phyloP scores from a whole-genome alignment of 352 stramenopile species.

The Pythium guiyangense region DNA sequence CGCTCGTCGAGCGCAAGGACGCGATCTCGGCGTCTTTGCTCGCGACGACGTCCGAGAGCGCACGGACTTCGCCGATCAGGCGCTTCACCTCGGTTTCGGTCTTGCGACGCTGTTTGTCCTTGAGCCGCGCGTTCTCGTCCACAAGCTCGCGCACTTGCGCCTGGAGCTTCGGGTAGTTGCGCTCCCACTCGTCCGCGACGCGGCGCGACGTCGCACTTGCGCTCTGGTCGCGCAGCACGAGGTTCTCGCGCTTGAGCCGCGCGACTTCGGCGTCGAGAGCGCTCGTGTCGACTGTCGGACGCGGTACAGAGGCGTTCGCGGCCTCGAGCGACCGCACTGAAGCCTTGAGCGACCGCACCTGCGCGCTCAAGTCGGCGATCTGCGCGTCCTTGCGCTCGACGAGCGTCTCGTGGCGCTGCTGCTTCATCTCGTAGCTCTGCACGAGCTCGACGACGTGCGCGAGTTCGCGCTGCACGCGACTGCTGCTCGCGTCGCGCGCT shows the following conservation, averaged over 20 bases:
- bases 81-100: constrained; percentile 40
- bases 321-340: constrained; percentile 11
- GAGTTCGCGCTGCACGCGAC: constrained; percentile 23
- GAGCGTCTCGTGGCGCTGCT: constrained; percentile 34
- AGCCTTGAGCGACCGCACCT: constrained; percentile 15
- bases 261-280: constrained; percentile 33
- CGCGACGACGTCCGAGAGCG: constrained; percentile 36
- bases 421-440: constrained; percentile 40
- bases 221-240: constrained; percentile 24
- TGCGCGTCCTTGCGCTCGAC: constrained; percentile 40
- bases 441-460: constrained; percentile 30
- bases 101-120: constrained; percentile 25
- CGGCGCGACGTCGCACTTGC: constrained; percentile 5
- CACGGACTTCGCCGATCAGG: constrained; percentile 44
- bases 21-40: constrained; percentile 55
- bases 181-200: constrained; percentile 25
- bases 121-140: constrained; percentile 46
- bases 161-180: constrained; percentile 41
- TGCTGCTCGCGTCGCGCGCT: constrained; percentile 7
- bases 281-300: constrained; percentile 1
- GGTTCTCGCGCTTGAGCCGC: constrained; percentile 52
- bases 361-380: constrained; percentile 32
- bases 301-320: constrained; percentile 1
- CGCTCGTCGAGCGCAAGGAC: constrained; percentile 41
- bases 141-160: constrained; percentile 40